Evolutionary conservation across 805 yeast genomes (phyloP).

Genomic region (Priceomyces castillae): DNA sequence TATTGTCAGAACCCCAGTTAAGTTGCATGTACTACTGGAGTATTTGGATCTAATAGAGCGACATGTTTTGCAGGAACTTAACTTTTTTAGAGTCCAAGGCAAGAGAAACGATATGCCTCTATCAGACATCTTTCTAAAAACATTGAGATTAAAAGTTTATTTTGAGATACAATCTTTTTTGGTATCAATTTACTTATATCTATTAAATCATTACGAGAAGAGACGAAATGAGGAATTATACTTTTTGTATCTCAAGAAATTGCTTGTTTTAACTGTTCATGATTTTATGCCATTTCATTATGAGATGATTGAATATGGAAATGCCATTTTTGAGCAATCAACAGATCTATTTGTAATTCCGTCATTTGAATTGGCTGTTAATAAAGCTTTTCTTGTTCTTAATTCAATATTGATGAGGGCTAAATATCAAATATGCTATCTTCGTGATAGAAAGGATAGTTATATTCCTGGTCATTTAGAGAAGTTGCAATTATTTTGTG

Average conservation of each 20-base stretch:
- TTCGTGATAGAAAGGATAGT: neutral
- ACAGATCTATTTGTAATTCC: conserved; percentile 21
- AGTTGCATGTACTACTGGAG: conserved; percentile 15
- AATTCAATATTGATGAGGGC: conserved; percentile 7
- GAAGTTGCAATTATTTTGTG: conserved; percentile 8
- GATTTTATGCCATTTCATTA: conserved; percentile 21
- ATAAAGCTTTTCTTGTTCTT: conserved; percentile 15
- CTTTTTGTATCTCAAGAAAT: conserved; percentile 27
- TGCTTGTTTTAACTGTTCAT: conserved; percentile 15
- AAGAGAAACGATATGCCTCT: neutral
- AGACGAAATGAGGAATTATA: conserved; percentile 19
- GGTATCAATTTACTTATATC: conserved; percentile 21
- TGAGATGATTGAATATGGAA: conserved; percentile 13
- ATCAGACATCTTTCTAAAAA: conserved; percentile 4
- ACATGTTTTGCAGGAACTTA: conserved; percentile 7
- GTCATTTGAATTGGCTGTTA: conserved; percentile 16
- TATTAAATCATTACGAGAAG: conserved; percentile 26
- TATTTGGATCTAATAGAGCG: conserved; percentile 12
- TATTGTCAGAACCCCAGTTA: conserved; percentile 14
- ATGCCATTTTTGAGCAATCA: conserved; percentile 9
- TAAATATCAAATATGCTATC: conserved; percentile 2
- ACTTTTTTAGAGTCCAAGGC: conserved; percentile 2
- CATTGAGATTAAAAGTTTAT: conserved; percentile 16
- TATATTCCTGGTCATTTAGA: conserved; percentile 6
- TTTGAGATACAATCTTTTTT: conserved; percentile 18